Base-by-base conservation (phyloP, 2,329 filamentous ascomycete genomes). In the Epichloe sp. region DNA sequence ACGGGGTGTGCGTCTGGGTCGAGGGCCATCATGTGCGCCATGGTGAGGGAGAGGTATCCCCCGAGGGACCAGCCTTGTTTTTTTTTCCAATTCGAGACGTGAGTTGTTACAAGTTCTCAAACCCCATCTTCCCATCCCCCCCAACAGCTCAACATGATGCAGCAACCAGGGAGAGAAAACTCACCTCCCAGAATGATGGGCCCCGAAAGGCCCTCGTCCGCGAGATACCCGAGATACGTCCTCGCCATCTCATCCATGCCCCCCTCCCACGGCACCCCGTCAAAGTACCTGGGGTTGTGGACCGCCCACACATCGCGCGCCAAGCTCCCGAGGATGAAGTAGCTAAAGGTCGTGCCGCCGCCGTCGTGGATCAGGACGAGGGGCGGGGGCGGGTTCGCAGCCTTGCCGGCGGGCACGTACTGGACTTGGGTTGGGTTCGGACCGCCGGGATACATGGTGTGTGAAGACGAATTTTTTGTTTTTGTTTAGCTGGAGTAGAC, bases 301-400 rank as follows among this genome's bases (percentile, higher is more conserved):
- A 64, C 55, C 34, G 60, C 62, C 62, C 62, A 64, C 17, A 64
- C 62, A 17, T 63, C 59, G 44, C 62, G 61, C 17, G 57, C 52
- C 45, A 64, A 43, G 46, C 47, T 58, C 21, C 58, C 62, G 15
- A 64, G 52, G 35, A 62, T 51, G 46, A 61, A 62, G 51, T 64
- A 64, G 41, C 58, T 57, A 49, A 63, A 63, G 15, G 61, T 60
- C 12, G 62, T 64, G 54, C 62, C 62, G 48, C 62, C 61, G 31
- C 62, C 62, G 42, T 64, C 62, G 53, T 64, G 62, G 49, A 64
- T 59, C 23, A 64, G 52, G 2, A 64, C 62, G 19, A 64, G 52
- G 26, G 61, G 61, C 42, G 52, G 47, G 12, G 56, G 52, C 5
- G 55, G 44, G 45, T 52, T 56, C 5, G 51, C 50, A n/a, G 44